A percentile compares a stretch with the other conserved stretches of the same genome.
Conservation (phyloP, 768 basidiomycete genomes). For the Naganishia antarctica region DNA sequence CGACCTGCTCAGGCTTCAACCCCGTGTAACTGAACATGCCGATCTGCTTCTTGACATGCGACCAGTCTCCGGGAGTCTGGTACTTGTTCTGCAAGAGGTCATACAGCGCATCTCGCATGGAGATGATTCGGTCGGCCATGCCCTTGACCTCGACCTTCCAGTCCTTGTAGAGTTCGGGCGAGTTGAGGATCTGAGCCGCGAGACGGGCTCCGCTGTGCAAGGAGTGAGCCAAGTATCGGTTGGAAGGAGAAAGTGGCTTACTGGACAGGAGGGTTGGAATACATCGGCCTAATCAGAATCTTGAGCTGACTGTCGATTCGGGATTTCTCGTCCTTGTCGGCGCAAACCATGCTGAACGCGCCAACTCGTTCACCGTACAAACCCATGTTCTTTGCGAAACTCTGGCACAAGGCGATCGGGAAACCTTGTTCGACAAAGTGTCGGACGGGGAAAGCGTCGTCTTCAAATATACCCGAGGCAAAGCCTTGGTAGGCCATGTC, state of each 20-base stretch:
- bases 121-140: constrained; percentile 90
- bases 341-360: constrained; percentile 75
- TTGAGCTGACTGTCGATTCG: constrained; percentile 90
- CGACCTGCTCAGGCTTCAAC: constrained; percentile 46
- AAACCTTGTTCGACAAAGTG: constrained; percentile 88
- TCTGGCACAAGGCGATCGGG: constrained; percentile 84
- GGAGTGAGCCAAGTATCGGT: neutral
- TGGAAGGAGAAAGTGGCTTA: constrained; percentile 25
- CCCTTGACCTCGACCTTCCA: constrained; percentile 65
- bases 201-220: constrained; percentile 46
- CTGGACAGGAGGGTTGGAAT: constrained; percentile 86
- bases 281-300: constrained; percentile 91
- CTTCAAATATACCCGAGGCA: constrained; percentile 82
- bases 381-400: constrained; percentile 99
- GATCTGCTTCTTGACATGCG: constrained; percentile 92
- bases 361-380: constrained; percentile 97
- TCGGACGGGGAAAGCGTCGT: constrained; percentile 90
- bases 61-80: constrained; percentile 87
- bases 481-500: constrained; percentile 99
- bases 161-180: constrained; percentile 17
- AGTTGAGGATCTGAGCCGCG: constrained; percentile 43
- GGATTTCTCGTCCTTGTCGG: constrained; percentile 60
- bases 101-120: constrained; percentile 78
- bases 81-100: constrained; percentile 59
- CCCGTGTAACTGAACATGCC: constrained; percentile 52